Base-by-base conservation (phyloP, 768 basidiomycete genomes). In the Pholiota molesta region DNA sequence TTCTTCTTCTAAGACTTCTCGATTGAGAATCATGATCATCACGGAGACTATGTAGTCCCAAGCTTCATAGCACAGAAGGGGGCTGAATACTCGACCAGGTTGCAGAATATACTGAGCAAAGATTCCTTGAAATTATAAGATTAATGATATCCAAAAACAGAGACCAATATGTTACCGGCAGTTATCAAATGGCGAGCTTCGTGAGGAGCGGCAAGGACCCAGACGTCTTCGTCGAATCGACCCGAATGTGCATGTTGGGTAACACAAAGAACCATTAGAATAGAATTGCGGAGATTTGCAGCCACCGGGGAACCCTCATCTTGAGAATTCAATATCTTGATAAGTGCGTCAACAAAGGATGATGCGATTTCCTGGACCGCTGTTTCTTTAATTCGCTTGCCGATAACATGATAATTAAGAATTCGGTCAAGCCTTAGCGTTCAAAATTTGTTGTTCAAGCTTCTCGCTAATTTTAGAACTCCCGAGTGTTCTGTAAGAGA, bases 21-120 rank as follows among this genome's bases (percentile, higher is more conserved):
- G 76, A n/a, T 78, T 74, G 33, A 85, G 66, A 37, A 86, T 81
- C 39, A 84, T 72, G 6, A 86, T 65, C 6, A 86, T 66, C 0
- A 76, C 72, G 56, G 86, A 83, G 29, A 82, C 72, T 55, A 91
- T 69, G 67, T 82, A 78, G 49, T 83, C 76, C 82, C 85, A 87
- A 49, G 80, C 78, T 67, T 89, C 87, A 10, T 79, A 74, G 59
- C 74, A 74, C 40, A 73, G 70, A 31, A 86, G 68, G 2, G 79
- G 64, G 54, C 79, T 79, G 44, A 69, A 62, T 14, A 74, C 31
- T 44, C 65, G 68, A 23, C 59, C 58, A 61, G 65, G 55, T 16
- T 54, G 28, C 49, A 71, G 35, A 1, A 71, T 19, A 56, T 70
- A 72, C 35, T 63, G 64, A 13, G 72, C 62, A 35, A 73, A 68